Evolutionary conservation across 345 rosid genomes (phyloP), one percentile per base, ranked within the genome.

Genomic region (Melaleuca alternifolia): DNA sequence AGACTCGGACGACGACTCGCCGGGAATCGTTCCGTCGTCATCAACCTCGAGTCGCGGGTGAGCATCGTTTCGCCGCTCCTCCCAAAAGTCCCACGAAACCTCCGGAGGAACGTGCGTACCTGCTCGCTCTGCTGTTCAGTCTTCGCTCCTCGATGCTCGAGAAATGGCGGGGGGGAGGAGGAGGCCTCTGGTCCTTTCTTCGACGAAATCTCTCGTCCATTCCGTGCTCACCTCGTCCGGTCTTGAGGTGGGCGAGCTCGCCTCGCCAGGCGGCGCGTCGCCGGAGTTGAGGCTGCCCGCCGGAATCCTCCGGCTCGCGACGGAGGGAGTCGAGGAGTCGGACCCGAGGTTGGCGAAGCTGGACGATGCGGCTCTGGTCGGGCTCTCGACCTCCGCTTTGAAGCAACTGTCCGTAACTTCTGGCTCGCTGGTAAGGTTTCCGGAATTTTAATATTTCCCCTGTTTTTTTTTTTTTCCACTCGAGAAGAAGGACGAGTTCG

Each of bases 131-230:
- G 48, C 79, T 18, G 79, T 23, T 65, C 48, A 5, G 79, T 41
- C 5, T 65, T 41, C 48, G 79, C 24, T 88, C 57, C 86, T 84
- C 86, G 50, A 5, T 11, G 30, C 61, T 56, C 51, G 16, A 54
- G 88, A 77, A 83, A 94, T 94, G 97, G 94, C 90, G 86, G 96
- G 89, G 91, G 92, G 95, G 89, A 93, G 96, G 89, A 93, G 98
- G 91, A 93, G 87, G 91, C 98, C 98, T 89, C 94, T 95, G 85
- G 88, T 97, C 37, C 97, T 95, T 12, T 92, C 96, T 89, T 95
- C 99, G 82, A 96, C 97, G 84, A 96, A 92, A 90, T 28, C 88
- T 84, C 92, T 93, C 62, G 82, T 96, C 91, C 89, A 94, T 85
- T 92, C 98, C 71, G 54, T 97, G 4, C 92, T 95, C 7, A 86